Base-by-base conservation (phyloP, 495 filamentous ascomycete genomes). In the Penicillium nucicola region DNA sequence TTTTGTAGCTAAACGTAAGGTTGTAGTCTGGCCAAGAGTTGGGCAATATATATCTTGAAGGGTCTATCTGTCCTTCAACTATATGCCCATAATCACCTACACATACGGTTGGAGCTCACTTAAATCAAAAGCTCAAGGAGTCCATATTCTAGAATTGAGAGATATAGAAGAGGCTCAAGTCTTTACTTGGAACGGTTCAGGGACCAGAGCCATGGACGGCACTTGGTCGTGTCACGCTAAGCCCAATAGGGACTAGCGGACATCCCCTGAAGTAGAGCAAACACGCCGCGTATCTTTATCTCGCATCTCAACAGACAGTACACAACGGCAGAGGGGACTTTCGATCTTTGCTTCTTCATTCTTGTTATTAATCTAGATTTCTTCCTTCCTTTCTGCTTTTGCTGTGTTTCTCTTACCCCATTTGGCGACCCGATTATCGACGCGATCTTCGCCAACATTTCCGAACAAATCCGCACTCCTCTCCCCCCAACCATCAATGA, bases 241-340 rank as follows among this genome's bases (percentile, higher is more conserved):
- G n/a, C 66, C 53, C 1, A 12, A 58, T 66, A 2, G 0, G 56
- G 62, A 12, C 53, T 56, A 50, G 57, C 20, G 45, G 37, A 36
- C 40, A 61, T 60, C 64, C 66, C 66, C 66, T 68, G 64, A 66
- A 64, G 60, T 58, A 63, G 37, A 55, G 54, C 53, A 42, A 58
- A 59, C 61, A 64, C 61, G 63, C 57, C 64, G 65, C 66, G 64
- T 60, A 48, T 55, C 46, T 58, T 34, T 56, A 28, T 28, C 25
- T 28, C 48, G 42, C 50, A 44, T 34, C 36, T 53, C 31, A 35
- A 56, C 48, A 52, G 28, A 48, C 43, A 23, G 22, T 28, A 39
- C 50, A 35, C 31, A 42, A 52, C 42, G 25, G 32, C 25, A 42
- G 2, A 28, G 31, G 31, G 39, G 48, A 42, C 25, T 45, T 44